Conservation (phyloP, 306 rosid species). For the Crotalaria pallida region DNA sequence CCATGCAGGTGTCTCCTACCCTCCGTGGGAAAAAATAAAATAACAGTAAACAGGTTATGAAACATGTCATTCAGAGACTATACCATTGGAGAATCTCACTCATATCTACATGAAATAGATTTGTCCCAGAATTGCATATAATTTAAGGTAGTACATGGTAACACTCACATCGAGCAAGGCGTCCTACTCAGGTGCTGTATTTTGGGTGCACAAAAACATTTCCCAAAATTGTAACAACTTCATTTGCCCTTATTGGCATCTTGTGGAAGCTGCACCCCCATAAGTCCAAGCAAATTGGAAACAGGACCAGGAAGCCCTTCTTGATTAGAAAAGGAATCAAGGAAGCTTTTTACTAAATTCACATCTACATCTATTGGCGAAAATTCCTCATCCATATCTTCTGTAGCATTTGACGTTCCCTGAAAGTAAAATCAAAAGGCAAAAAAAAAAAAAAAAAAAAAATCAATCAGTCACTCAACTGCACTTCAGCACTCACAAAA, state of each 20-base stretch:
- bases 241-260: constrained; percentile 58
- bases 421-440: constrained; percentile 26
- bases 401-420: constrained; percentile 59
- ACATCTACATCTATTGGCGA: constrained; percentile 88
- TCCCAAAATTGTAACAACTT: constrained; percentile 2
- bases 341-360: constrained; percentile 85
- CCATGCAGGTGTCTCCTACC: constrained; percentile 1
- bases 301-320: constrained; percentile 99
- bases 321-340: constrained; percentile 90
- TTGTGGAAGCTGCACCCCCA: constrained; percentile 81
- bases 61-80: not conserved
- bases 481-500: not conserved
- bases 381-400: constrained; percentile 73
- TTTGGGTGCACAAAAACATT: not conserved
- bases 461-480: constrained; percentile 4
- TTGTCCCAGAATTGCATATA: not conserved
- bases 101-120: not conserved
- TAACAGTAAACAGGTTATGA: not conserved
- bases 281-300: constrained; percentile 85
- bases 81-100: not conserved
- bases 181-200: not conserved
- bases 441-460: not conserved
- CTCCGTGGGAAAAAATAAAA: not conserved
- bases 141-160: not conserved
- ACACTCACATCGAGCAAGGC: not conserved